Evolutionary conservation across 129 eudicot genomes (phyloP).

Genomic region (Centella asiatica): DNA sequence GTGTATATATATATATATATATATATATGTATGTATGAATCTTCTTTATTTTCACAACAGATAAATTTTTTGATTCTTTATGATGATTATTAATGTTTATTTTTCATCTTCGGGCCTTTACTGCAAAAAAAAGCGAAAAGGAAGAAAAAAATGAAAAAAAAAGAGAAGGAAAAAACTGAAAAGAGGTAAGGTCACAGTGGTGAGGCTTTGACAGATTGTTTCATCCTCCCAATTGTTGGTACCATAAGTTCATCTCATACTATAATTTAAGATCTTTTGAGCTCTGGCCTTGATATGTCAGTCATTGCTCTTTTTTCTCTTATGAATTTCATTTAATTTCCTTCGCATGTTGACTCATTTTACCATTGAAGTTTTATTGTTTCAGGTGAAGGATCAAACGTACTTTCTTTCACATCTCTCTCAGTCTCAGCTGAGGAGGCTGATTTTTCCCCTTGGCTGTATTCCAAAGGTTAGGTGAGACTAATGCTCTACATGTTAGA

Average conservation of each 20-base stretch:
- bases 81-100: too few relatives aligned
- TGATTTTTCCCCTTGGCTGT: slow-evolving; percentile 87
- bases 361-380: background rate
- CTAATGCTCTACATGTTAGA: background rate
- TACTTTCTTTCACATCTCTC: slow-evolving; percentile 94
- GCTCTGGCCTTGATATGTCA: background rate
- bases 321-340: background rate
- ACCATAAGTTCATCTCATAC: background rate
- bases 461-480: slow-evolving; percentile 58
- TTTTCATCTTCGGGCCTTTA: too few relatives aligned
- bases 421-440: slow-evolving; percentile 76
- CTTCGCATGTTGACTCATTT: background rate
- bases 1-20: too few relatives aligned
- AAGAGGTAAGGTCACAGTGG: too few relatives aligned
- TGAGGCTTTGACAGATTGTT: too few relatives aligned
- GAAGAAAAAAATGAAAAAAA: too few relatives aligned
- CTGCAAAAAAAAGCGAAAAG: too few relatives aligned
- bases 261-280: background rate
- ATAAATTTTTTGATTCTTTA: too few relatives aligned
- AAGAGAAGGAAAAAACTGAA: too few relatives aligned
- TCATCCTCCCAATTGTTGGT: too few relatives aligned
- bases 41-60: too few relatives aligned
- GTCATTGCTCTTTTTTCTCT: background rate
- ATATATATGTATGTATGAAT: too few relatives aligned
- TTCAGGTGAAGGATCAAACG: slow-evolving; percentile 92